These are phyloP conservation scores for Phoenix roebelenii DNA, from an alignment of 176 grass and related monocot genomes.

Conservation along the genomic window DNA sequence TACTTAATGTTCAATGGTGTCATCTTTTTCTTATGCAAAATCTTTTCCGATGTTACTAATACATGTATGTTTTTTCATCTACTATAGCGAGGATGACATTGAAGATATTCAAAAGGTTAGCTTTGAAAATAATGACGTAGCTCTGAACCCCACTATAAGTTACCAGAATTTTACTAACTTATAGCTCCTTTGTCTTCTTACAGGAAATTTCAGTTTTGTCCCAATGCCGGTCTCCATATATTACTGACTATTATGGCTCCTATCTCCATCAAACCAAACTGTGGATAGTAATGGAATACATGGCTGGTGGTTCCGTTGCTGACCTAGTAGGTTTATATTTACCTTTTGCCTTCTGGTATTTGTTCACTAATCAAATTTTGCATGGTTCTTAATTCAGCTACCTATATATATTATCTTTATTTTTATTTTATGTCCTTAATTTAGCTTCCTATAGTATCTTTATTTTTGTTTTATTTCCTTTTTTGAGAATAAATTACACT, in stretches of 20 bases:
- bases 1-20: not conserved
- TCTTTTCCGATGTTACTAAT: slow-evolving; percentile 14
- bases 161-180: no score
- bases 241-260: slow-evolving; percentile 98
- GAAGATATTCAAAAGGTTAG: slow-evolving; percentile 99
- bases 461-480: no score
- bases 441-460: not conserved
- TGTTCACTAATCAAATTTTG: not conserved
- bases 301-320: slow-evolving; percentile 99
- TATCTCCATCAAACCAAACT: slow-evolving; percentile 99
- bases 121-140: slow-evolving; percentile 5
- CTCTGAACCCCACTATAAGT: no score
- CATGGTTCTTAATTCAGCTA: not conserved
- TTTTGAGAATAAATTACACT: no score
- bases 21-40: not conserved
- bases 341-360: slow-evolving; percentile 6
- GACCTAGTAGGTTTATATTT: slow-evolving; percentile 67
- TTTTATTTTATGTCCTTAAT: slow-evolving; percentile 1
- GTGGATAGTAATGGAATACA: slow-evolving; percentile 99
- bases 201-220: slow-evolving; percentile 99
- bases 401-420: not conserved
- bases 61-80: slow-evolving; percentile 14
- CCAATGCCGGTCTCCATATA: slow-evolving; percentile 95
- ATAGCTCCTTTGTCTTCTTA: slow-evolving; percentile 11
- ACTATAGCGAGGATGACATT: slow-evolving; percentile 92